Evolutionary conservation across 805 yeast species (phyloP).

Genomic region (Metschnikowia drakensbergensis): DNA sequence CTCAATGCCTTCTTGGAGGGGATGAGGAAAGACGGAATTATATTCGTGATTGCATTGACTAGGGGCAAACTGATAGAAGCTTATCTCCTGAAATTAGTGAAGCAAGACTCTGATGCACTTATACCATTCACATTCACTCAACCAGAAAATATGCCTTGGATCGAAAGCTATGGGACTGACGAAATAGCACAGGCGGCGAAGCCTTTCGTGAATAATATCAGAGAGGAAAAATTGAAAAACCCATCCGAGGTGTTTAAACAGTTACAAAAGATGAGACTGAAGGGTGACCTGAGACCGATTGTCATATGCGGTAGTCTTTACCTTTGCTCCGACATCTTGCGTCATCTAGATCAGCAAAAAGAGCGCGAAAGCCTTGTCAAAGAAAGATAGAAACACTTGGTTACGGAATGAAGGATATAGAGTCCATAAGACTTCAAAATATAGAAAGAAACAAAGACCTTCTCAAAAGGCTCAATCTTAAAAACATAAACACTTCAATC

Average conservation of each 20-base stretch:
- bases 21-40: slow-evolving; percentile 30
- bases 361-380: slow-evolving; percentile 1
- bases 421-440: slow-evolving; percentile 43
- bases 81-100: slow-evolving; percentile 49
- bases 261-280: slow-evolving; percentile 11
- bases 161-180: slow-evolving; percentile 43
- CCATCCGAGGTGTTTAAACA: slow-evolving; percentile 5
- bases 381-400: neutral
- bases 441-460: slow-evolving; percentile 81
- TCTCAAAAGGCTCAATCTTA: slow-evolving; percentile 65
- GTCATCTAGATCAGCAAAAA: slow-evolving; percentile 14
- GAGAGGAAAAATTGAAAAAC: neutral
- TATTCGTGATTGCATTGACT: slow-evolving; percentile 73
- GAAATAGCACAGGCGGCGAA: slow-evolving; percentile 28
- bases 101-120: slow-evolving; percentile 48
- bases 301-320: slow-evolving; percentile 43
- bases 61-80: slow-evolving; percentile 59
- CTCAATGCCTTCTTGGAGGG: slow-evolving; percentile 49
- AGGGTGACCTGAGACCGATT: slow-evolving; percentile 26
- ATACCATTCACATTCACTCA: slow-evolving; percentile 59
- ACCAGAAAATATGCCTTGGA: slow-evolving; percentile 96
- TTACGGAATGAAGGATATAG: slow-evolving; percentile 5
- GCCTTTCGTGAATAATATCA: slow-evolving; percentile 21
- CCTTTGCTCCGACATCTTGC: slow-evolving; percentile 38
- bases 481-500: slow-evolving; percentile 52